Base-by-base conservation (phyloP, 1,284 basidiomycete genomes). In the Cutaneotrichosporon dermatis region DNA sequence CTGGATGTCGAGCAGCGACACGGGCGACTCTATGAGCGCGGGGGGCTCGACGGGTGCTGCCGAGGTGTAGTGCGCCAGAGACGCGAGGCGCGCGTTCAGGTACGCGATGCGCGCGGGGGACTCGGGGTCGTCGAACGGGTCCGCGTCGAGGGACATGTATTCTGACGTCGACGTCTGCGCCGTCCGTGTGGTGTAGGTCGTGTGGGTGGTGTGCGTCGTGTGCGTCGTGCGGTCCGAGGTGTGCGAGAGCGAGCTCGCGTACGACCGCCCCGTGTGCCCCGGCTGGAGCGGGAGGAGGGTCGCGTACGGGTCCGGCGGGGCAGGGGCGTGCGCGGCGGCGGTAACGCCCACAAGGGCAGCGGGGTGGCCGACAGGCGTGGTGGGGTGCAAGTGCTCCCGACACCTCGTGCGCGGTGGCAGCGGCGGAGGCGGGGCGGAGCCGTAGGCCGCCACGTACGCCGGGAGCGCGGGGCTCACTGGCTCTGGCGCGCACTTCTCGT, bases 111-210 rank as follows among this genome's bases (percentile, higher is more conserved):
- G 50, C 9, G 39, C 39, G 39, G 50, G 50, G 4, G 37, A 41
- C 50, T 51, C 50, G 37, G 50, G 39, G 50, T 51, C 50, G 39
- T 51, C 50, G 50, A 41, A 51, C 2, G 50, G 50, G 39, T 51
- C 50, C 39, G 50, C 16, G 39, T 51, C 50, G 11, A 51, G 50
- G 4, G 37, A 41, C 50, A 51, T 51, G 50, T 51, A 51, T 11
- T 51, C 50, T 15, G n/a, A 15, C 39, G 46, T 49, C 5, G 46
- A 49, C 11, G 34, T 11, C 25, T 25, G 25, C 25, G 25, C 25
- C 25, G 25, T 25, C 25, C 25, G 25, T 25, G 25, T 25, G 25
- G 25, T 25, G 25, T 25, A 25, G 25, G 25, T 25, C 25, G 25
- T 25, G 25, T 25, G 25, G 25, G 25, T 25, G 25, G 25, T 25